Conservation (phyloP, 306 rosid species). For the Luffa acutangula region DNA sequence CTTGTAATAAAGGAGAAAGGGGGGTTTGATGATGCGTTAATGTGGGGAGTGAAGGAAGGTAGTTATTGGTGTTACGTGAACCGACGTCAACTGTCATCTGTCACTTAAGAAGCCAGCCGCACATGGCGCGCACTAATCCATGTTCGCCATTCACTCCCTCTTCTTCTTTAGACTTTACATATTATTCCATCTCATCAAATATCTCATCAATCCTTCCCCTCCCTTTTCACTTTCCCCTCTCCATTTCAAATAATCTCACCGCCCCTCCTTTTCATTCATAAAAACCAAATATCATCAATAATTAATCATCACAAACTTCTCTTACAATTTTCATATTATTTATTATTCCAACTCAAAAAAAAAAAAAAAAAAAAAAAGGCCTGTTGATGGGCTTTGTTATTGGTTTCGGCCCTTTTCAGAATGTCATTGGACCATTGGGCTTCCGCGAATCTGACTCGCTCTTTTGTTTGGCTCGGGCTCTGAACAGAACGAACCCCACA, state of each 20-base stretch:
- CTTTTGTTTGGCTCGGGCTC: background rate
- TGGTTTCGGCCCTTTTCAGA: background rate
- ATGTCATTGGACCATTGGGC: background rate
- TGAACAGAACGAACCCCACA: constrained; percentile 4
- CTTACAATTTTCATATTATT: too few species aligned
- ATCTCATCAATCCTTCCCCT: background rate
- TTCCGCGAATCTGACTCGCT: background rate
- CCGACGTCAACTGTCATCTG: background rate
- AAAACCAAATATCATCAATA: too few species aligned
- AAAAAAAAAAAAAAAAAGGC: too few species aligned
- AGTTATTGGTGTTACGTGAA: background rate
- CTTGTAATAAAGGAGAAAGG: too few species aligned
- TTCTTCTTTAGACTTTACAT: too few species aligned
- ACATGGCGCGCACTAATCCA: constrained; percentile 8
- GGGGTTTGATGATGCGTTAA: background rate
- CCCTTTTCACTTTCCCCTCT: background rate
- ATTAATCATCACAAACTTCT: too few species aligned
- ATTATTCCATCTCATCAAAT: background rate
- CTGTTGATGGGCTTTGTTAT: background rate
- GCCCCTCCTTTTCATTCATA: too few species aligned
- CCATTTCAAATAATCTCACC: background rate
- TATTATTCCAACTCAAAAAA: too few species aligned
- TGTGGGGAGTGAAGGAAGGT: background rate
- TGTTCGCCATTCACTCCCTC: background rate
- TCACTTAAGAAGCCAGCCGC: background rate